A percentile compares a stretch with the other conserved stretches of the same genome.
Evolutionary conservation across 306 rosid species (phyloP).

Genomic region (Mucuna pruriens): DNA sequence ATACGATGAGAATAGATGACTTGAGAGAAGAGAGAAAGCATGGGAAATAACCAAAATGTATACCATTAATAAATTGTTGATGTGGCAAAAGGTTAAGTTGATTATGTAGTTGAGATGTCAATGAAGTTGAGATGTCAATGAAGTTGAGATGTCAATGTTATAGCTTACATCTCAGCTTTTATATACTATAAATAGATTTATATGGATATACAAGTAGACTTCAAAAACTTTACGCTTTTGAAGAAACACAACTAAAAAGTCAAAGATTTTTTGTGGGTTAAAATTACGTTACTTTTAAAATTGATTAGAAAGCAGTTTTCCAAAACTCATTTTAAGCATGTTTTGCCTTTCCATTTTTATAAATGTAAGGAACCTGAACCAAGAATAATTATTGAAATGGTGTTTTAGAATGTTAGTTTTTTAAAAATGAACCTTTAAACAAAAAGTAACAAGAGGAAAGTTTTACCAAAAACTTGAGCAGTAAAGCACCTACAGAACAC

Average conservation of each 20-base stretch:
- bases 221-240: not conserved
- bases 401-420: not conserved
- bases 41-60: not conserved
- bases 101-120: not conserved
- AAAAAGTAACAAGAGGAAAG: not conserved
- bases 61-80: not conserved
- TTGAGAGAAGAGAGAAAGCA: not conserved
- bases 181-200: too few species aligned
- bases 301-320: not conserved
- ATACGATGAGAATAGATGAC: too few species aligned
- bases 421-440: not conserved
- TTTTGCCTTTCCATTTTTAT: not conserved
- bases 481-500: not conserved
- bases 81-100: not conserved
- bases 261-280: not conserved
- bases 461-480: not conserved
- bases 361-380: not conserved
- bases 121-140: too few species aligned
- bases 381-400: not conserved
- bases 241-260: conserved; percentile 7
- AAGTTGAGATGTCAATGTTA: not conserved
- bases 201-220: not conserved
- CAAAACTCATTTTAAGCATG: not conserved
- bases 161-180: not conserved
- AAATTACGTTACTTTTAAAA: not conserved